These are phyloP conservation scores for Xylaria sp. DNA, from an alignment of 2,329 filamentous ascomycete genomes.

Conservation along the genomic window DNA sequence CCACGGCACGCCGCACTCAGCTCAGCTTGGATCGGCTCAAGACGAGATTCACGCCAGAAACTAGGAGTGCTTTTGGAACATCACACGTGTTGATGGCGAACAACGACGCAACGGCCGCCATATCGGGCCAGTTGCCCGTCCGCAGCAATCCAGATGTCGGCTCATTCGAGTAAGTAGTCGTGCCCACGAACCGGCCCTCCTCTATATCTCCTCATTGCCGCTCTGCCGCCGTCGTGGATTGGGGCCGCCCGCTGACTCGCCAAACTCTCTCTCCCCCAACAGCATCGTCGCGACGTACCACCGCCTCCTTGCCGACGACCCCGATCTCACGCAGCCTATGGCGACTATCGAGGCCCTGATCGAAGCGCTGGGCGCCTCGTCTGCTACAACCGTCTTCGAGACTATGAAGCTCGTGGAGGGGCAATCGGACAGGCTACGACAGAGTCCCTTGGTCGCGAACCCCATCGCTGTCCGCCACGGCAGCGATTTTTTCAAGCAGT, in stretches of 20 bases:
- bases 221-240: background rate
- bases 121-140: conserved; percentile 34
- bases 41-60: too few species aligned
- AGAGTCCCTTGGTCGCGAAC: conserved; percentile 72
- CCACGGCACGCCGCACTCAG: too few species aligned
- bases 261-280: background rate
- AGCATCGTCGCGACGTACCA: conserved; percentile 64
- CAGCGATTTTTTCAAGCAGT: conserved; percentile 94
- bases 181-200: background rate
- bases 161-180: conserved; percentile 37
- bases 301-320: conserved; percentile 65
- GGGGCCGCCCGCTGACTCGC: background rate
- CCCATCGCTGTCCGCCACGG: conserved; percentile 91
- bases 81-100: conserved; percentile 26
- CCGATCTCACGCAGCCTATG: conserved; percentile 92
- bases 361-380: conserved; percentile 78
- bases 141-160: conserved; percentile 38
- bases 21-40: background rate
- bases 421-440: conserved; percentile 77
- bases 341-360: conserved; percentile 93
- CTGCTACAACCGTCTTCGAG: conserved; percentile 88
- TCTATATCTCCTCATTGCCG: background rate
- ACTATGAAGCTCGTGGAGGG: conserved; percentile 84
- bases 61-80: background rate
- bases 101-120: conserved; percentile 22